Evolutionary conservation across 208 protist genomes (phyloP).

Genomic region (Trypanosoma melophagium): DNA sequence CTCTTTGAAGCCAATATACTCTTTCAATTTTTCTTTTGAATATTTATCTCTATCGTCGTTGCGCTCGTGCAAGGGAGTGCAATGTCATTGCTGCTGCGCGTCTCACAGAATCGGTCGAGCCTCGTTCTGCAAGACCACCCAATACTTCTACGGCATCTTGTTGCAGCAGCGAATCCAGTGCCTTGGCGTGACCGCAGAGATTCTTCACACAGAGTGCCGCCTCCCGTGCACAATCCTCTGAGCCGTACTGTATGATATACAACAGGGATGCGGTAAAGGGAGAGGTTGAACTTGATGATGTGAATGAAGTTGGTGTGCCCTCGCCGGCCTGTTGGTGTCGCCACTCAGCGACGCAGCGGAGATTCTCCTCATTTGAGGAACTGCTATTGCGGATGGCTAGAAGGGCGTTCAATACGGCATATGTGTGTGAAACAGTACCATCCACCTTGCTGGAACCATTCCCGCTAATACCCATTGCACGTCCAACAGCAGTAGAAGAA

Average conservation of each 20-base stretch:
- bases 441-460: conserved; percentile 24
- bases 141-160: conserved; percentile 49
- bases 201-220: conserved; percentile 86
- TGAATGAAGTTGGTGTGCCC: neutral
- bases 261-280: conserved; percentile 68
- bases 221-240: conserved; percentile 87
- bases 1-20: neutral
- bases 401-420: conserved; percentile 77
- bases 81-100: conserved; percentile 65
- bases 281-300: no score
- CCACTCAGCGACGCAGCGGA: conserved; percentile 47
- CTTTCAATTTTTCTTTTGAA: neutral
- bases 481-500: neutral
- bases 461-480: neutral
- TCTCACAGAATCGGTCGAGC: conserved; percentile 61
- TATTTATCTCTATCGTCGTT: conserved; percentile 18
- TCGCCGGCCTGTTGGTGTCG: neutral
- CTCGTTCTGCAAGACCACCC: conserved; percentile 57
- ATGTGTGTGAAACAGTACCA: conserved; percentile 46
- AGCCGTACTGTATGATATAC: conserved; percentile 71
- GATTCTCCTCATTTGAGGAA: conserved; percentile 65
- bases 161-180: conserved; percentile 44
- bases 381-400: conserved; percentile 84
- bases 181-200: conserved; percentile 52
- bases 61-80: conserved; percentile 47